Percentiles rank a stretch among this genome's conserved stretches.
phyloP scores from a whole-genome alignment of 257 asterid species.

The Nicotiana obtusifolia region DNA sequence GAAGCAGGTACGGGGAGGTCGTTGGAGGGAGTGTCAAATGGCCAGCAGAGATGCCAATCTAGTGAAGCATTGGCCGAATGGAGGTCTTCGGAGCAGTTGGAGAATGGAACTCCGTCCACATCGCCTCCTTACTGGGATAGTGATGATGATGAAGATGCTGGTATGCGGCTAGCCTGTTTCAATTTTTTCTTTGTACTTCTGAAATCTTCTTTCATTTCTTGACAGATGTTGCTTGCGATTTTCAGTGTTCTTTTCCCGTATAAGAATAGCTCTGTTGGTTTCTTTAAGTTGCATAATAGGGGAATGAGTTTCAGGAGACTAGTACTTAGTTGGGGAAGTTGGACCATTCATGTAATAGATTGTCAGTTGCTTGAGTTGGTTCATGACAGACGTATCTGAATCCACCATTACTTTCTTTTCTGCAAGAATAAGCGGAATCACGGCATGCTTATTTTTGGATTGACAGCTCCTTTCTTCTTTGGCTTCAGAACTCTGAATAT shows the following conservation, averaged over 20 bases:
- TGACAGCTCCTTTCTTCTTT: neutral
- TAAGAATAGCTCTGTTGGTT: neutral
- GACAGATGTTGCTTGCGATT: neutral
- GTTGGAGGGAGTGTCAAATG: constrained; percentile 48
- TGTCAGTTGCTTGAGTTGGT: neutral
- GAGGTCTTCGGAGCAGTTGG: constrained; percentile 80
- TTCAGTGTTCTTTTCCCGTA: neutral
- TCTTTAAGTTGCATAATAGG: neutral
- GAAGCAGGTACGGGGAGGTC: constrained; percentile 53
- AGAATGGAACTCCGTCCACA: constrained; percentile 71
- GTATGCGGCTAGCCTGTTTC: constrained; percentile 23
- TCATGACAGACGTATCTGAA: neutral
- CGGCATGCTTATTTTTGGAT: neutral
- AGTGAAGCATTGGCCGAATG: constrained; percentile 73
- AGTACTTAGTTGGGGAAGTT: neutral
- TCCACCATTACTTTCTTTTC: neutral
- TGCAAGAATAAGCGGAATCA: neutral
- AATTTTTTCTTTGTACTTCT: neutral
- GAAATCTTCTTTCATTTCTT: neutral
- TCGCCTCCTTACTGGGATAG: constrained; percentile 91
- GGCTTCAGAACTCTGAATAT: neutral
- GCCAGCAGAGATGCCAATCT: constrained; percentile 50
- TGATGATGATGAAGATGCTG: constrained; percentile 59
- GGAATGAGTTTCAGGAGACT: neutral
- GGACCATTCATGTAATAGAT: neutral